Percentiles rank a stretch among this genome's conserved stretches.
phyloP scores from a whole-genome alignment of 179 eudicot species.

The Pouteria campechiana region DNA sequence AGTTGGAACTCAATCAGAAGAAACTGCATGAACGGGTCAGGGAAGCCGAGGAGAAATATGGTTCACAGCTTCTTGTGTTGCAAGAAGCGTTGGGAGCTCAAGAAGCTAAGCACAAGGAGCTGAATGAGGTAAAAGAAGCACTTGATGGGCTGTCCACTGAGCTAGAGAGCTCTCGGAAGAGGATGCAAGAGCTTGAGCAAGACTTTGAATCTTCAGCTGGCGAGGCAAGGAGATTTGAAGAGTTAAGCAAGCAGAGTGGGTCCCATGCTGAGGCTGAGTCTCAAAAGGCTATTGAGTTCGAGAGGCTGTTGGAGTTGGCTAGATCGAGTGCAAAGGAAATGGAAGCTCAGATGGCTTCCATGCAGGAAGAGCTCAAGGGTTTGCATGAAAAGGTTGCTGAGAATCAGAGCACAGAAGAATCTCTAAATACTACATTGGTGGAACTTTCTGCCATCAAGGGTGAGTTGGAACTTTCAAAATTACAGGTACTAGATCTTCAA shows the following conservation, averaged over 20 bases:
- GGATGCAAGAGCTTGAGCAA: constrained; percentile 50
- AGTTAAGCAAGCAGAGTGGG: constrained; percentile 47
- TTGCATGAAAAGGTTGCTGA: constrained; percentile 51
- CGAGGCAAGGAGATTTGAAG: constrained; percentile 47
- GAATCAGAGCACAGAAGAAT: constrained; percentile 44
- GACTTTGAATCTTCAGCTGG: constrained; percentile 33
- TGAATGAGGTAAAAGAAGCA: constrained; percentile 53
- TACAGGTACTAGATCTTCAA: constrained; percentile 19
- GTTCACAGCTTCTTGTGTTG: constrained; percentile 39
- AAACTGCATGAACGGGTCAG: constrained; percentile 44
- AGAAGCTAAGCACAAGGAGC: constrained; percentile 57
- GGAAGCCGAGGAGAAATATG: constrained; percentile 50
- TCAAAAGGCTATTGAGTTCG: constrained; percentile 38
- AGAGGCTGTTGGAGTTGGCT: constrained; percentile 38
- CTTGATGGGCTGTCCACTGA: constrained; percentile 55
- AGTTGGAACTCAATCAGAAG: constrained; percentile 50
- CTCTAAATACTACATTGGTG: constrained; percentile 19
- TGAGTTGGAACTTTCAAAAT: constrained; percentile 31
- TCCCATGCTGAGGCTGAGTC: constrained; percentile 45
- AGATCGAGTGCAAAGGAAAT: constrained; percentile 40
- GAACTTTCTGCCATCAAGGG: constrained; percentile 32
- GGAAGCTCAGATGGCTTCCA: constrained; percentile 51
- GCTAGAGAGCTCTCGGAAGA: constrained; percentile 68
- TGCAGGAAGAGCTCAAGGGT: constrained; percentile 41
- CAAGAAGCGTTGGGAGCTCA: constrained; percentile 65